A percentile compares a stretch with the other conserved stretches of the same genome.
Conservation (phyloP, 2,329 filamentous ascomycete genomes). For the Penicillium oxalicum region DNA sequence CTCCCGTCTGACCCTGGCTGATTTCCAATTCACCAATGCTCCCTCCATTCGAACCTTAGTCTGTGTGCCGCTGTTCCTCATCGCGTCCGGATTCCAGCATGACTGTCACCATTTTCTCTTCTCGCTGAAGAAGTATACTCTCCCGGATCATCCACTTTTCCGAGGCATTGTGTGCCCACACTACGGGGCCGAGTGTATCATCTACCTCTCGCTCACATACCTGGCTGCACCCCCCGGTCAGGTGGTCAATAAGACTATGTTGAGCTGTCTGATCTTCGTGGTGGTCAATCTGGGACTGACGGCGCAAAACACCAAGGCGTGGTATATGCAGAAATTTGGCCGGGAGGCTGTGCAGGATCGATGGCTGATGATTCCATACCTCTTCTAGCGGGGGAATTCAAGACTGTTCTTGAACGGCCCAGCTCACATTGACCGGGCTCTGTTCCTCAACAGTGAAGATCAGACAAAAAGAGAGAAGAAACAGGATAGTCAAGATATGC, state of each 20-base stretch:
- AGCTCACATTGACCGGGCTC: no score
- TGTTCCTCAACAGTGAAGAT: background rate
- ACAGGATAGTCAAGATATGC: background rate
- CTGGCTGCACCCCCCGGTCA: constrained; percentile 63
- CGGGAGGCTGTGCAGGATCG: constrained; percentile 53
- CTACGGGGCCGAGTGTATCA: constrained; percentile 79
- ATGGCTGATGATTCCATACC: constrained; percentile 68
- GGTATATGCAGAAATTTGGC: constrained; percentile 75
- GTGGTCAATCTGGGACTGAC: constrained; percentile 74
- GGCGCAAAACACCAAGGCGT: constrained; percentile 67
- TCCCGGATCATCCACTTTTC: constrained; percentile 71
- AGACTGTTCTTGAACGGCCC: no score
- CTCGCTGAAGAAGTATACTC: constrained; percentile 70
- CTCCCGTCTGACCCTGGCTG: constrained; percentile 27
- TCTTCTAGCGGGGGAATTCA: constrained; percentile 25
- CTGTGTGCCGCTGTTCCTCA: constrained; percentile 58
- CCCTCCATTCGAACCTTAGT: constrained; percentile 50
- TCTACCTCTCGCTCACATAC: constrained; percentile 75
- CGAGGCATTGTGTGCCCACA: constrained; percentile 72
- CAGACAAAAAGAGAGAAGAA: background rate
- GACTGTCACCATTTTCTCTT: constrained; percentile 65
- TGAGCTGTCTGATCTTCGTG: constrained; percentile 67
- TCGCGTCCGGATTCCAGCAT: constrained; percentile 68
- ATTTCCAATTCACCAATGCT: constrained; percentile 34
- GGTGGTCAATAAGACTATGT: constrained; percentile 65